phyloP scores from a whole-genome alignment of 305 asterid species.

The Withania somnifera region DNA sequence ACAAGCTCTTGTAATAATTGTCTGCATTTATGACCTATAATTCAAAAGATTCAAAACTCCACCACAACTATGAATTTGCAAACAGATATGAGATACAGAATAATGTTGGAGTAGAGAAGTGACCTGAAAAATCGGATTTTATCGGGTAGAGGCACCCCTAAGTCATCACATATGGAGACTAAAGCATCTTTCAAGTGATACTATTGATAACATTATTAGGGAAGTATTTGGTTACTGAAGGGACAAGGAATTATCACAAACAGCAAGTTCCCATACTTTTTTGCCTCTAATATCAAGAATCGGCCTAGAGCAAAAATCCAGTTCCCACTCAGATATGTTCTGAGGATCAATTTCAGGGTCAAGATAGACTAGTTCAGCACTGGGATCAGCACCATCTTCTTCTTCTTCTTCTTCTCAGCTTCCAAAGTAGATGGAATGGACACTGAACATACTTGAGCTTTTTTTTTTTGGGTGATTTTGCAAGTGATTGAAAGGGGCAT shows the following conservation, averaged over 20 bases:
- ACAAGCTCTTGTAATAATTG: conserved; percentile 84
- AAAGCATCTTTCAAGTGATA: conserved; percentile 78
- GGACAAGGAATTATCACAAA: conserved; percentile 69
- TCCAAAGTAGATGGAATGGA: conserved; percentile 53
- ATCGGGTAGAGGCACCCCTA: conserved; percentile 74
- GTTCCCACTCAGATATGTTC: conserved; percentile 79
- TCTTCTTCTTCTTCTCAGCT: no score
- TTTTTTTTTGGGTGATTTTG: conserved; percentile 14
- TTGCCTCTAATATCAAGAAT: conserved; percentile 94
- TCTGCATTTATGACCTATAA: conserved; percentile 99
- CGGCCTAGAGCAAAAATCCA: conserved; percentile 95
- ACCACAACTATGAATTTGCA: background rate
- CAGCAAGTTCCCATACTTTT: conserved; percentile 97
- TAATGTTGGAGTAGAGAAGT: no score
- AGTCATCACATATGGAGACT: conserved; percentile 53
- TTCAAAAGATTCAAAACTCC: conserved; percentile 9
- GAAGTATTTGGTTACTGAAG: conserved; percentile 91
- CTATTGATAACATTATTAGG: conserved; percentile 91
- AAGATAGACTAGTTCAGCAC: conserved; percentile 63
- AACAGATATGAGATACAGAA: background rate
- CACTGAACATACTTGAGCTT: conserved; percentile 30
- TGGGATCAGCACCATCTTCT: conserved; percentile 91
- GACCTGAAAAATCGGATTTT: conserved; percentile 82
- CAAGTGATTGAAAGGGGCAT: conserved; percentile 18
- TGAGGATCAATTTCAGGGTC: conserved; percentile 75